These are phyloP conservation scores for Erodium maritimum DNA, from an alignment of 345 rosid genomes.

Conservation along the genomic window DNA sequence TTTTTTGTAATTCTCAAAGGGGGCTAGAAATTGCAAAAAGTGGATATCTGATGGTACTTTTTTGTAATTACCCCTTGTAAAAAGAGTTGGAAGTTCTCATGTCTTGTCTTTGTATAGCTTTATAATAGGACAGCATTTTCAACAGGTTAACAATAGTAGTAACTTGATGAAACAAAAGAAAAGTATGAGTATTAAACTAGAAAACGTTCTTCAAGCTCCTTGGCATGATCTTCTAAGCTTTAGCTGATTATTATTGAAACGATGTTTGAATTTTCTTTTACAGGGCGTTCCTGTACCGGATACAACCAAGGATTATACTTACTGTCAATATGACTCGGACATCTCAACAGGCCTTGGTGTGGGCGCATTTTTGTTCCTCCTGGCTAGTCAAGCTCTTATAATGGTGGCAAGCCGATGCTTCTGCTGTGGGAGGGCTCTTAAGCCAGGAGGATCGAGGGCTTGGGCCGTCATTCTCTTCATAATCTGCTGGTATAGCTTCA, in stretches of 20 bases:
- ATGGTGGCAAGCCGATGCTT: constrained; percentile 84
- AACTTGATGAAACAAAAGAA: too few species aligned
- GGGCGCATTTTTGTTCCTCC: constrained; percentile 69
- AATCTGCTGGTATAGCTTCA: constrained; percentile 46
- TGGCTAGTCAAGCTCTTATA: constrained; percentile 56
- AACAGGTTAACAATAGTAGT: too few species aligned
- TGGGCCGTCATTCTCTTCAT: constrained; percentile 72
- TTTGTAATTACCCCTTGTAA: too few species aligned
- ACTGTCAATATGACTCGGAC: constrained; percentile 77
- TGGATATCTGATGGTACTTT: too few species aligned
- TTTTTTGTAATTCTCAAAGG: too few species aligned
- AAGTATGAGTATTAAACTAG: too few species aligned
- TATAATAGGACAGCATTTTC: too few species aligned
- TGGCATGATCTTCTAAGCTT: too few species aligned
- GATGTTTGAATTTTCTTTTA: constrained; percentile 6
- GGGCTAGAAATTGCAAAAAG: too few species aligned
- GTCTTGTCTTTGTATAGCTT: not conserved
- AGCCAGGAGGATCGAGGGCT: constrained; percentile 70
- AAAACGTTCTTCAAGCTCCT: too few species aligned
- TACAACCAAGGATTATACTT: constrained; percentile 28
- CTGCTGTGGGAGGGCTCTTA: constrained; percentile 84
- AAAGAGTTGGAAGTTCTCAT: not conserved
- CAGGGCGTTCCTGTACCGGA: constrained; percentile 53
- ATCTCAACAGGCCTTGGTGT: constrained; percentile 78
- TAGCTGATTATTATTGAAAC: not conserved